These are phyloP conservation scores for Alternaria solani DNA, from an alignment of 2,329 filamentous ascomycete species.

Conservation along the genomic window DNA sequence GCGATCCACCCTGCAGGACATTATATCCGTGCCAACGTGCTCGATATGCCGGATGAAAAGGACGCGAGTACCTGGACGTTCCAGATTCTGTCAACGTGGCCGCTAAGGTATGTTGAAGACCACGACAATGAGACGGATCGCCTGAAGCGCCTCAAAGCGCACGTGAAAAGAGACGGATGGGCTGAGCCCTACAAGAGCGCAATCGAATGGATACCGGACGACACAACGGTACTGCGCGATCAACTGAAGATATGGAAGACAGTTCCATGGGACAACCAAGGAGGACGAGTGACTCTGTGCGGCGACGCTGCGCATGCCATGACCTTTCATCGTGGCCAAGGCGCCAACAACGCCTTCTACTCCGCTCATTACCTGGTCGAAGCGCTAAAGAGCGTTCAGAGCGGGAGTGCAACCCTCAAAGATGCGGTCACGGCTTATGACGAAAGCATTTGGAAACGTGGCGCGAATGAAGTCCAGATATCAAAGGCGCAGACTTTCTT, in stretches of 20 bases:
- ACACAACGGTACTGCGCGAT: constrained; percentile 39
- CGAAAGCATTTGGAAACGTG: constrained; percentile 37
- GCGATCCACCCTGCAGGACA: constrained; percentile 44
- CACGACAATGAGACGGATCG: constrained; percentile 37
- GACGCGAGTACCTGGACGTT: constrained; percentile 49
- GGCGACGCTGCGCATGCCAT: constrained; percentile 54
- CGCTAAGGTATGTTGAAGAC: constrained; percentile 35
- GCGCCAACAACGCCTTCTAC: constrained; percentile 49
- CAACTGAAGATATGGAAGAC: constrained; percentile 49
- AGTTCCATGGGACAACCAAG: constrained; percentile 44
- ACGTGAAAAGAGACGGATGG: constrained; percentile 38
- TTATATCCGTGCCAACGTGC: constrained; percentile 41
- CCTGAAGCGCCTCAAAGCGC: constrained; percentile 37
- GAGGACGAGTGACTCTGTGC: constrained; percentile 46
- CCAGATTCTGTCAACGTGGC: constrained; percentile 46
- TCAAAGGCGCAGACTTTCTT: constrained; percentile 44
- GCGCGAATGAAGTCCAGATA: constrained; percentile 43
- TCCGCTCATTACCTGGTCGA: constrained; percentile 43
- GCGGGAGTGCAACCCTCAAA: constrained; percentile 11
- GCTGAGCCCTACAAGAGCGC: constrained; percentile 47
- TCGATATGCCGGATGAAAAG: constrained; percentile 43
- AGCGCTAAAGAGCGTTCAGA: constrained; percentile 30
- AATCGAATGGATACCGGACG: constrained; percentile 45
- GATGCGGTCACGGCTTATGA: constrained; percentile 39
- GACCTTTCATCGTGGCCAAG: constrained; percentile 52